phyloP scores from a whole-genome alignment of 176 grass and related monocot genomes.

The Ananas comosus region DNA sequence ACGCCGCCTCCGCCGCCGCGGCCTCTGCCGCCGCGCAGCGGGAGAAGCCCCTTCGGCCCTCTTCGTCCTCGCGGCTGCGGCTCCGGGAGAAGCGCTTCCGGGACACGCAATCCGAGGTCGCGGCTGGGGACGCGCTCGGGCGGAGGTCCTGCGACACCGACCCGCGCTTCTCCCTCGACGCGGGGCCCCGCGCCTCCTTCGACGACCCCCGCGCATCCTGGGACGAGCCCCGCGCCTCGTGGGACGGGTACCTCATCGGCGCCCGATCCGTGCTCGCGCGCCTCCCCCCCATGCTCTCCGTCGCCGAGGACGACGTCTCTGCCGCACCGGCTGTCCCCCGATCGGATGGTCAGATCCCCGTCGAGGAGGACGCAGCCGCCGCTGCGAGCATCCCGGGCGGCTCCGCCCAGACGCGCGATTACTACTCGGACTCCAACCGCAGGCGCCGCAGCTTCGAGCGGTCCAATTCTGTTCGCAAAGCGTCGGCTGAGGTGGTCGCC shows the following conservation, averaged over 20 bases:
- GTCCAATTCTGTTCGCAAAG: conserved; percentile 49
- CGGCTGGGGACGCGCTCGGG: conserved; percentile 15
- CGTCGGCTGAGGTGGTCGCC: conserved; percentile 33
- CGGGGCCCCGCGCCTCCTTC: conserved; percentile 27
- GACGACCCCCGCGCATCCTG: conserved; percentile 61
- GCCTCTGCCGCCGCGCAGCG: conserved; percentile 18
- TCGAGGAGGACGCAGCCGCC: conserved; percentile 58
- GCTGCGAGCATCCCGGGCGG: conserved; percentile 44
- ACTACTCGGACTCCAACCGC: conserved; percentile 67
- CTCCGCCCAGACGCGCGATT: conserved; percentile 57
- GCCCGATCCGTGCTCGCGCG: conserved; percentile 50
- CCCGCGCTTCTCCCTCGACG: conserved; percentile 32
- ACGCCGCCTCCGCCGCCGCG: background rate
- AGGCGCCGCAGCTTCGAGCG: conserved; percentile 66
- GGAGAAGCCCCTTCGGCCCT: conserved; percentile 13
- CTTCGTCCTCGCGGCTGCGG: conserved; percentile 1
- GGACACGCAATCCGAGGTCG: conserved; percentile 33
- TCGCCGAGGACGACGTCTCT: conserved; percentile 45
- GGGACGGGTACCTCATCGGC: conserved; percentile 90
- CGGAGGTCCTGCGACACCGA: conserved; percentile 37
- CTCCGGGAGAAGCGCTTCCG: conserved; percentile 14
- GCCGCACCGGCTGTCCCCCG: conserved; percentile 49
- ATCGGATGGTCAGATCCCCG: conserved; percentile 84
- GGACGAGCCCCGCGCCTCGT: conserved; percentile 95
- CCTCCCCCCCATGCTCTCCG: conserved; percentile 84